Percentiles rank a stretch among this genome's conserved stretches.
Evolutionary conservation across 2,329 filamentous ascomycete species (phyloP).

Genomic region (Verticillium alfalfae): DNA sequence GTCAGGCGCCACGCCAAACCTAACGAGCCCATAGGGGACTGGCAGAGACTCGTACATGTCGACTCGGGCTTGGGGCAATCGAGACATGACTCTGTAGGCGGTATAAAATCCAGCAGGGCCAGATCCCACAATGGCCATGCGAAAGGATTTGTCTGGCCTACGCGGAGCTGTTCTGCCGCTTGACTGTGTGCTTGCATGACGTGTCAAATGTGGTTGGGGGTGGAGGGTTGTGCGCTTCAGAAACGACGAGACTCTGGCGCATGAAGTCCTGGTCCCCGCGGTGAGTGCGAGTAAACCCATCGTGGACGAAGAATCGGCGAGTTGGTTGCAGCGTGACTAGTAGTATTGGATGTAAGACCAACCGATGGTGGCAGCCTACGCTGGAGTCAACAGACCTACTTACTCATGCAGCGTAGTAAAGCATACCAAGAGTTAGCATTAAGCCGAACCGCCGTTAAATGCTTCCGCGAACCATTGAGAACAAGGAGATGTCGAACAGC

Average conservation of each 20-base stretch:
- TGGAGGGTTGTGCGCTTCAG: background rate
- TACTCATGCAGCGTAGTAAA: background rate
- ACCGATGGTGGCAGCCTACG: background rate
- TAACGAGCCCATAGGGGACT: slow-evolving; percentile 85
- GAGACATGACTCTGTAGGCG: slow-evolving; percentile 76
- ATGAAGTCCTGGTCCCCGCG: background rate
- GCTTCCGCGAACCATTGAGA: too few species aligned
- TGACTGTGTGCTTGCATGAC: background rate
- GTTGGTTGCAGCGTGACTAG: too few species aligned
- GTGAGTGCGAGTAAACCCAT: background rate
- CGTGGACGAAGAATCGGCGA: background rate
- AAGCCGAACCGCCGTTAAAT: too few species aligned
- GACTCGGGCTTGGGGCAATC: slow-evolving; percentile 64
- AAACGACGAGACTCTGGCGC: background rate
- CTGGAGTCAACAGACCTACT: background rate
- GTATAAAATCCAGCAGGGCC: slow-evolving; percentile 96
- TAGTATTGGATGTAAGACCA: background rate
- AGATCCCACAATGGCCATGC: slow-evolving; percentile 85
- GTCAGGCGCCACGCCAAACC: slow-evolving; percentile 95
- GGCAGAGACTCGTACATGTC: slow-evolving; percentile 97
- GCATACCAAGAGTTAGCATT: too few species aligned
- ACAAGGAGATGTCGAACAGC: background rate
- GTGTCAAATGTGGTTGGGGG: background rate
- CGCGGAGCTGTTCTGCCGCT: background rate
- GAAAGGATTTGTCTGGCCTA: slow-evolving; percentile 49